These are phyloP conservation scores for Cenchrus fungigraminus DNA, from an alignment of 176 grass and related monocot species.

Conservation along the genomic window DNA sequence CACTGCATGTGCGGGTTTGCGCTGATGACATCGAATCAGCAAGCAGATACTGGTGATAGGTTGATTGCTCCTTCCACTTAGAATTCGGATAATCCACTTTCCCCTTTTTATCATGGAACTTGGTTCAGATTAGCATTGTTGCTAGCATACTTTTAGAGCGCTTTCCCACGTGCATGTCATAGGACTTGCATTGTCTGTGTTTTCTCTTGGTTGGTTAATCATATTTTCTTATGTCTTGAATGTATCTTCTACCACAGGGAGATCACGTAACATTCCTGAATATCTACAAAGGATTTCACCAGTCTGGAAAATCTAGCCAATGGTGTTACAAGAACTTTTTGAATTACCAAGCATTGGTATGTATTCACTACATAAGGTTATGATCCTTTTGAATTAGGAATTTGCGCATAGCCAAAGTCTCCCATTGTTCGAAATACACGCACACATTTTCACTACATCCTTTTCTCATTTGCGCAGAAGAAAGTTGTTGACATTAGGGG, in stretches of 20 bases:
- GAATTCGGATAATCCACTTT: background rate
- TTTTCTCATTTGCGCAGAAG: conserved; percentile 65
- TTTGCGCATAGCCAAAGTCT: conserved; percentile 28
- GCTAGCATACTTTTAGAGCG: background rate
- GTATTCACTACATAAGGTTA: conserved; percentile 32
- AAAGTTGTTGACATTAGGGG: conserved; percentile 91
- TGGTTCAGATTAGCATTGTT: background rate
- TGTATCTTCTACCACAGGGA: conserved; percentile 56
- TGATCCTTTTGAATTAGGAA: conserved; percentile 14
- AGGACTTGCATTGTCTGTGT: conserved; percentile 9
- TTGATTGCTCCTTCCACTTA: background rate
- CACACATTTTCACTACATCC: conserved; percentile 16
- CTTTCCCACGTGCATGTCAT: conserved; percentile 15
- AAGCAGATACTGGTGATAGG: conserved; percentile 8
- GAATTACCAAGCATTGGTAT: conserved; percentile 92
- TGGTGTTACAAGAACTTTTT: conserved; percentile 98
- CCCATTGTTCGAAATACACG: background rate
- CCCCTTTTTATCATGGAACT: background rate
- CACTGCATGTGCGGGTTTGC: background rate
- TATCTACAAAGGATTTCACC: conserved; percentile 93
- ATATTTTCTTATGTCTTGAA: conserved; percentile 22
- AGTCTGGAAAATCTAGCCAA: conserved; percentile 91
- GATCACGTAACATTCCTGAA: conserved; percentile 97
- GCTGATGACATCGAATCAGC: background rate
- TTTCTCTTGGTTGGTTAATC: conserved; percentile 15